Evolutionary conservation across 306 rosid species (phyloP).

Genomic region (Nissolia schottii): DNA sequence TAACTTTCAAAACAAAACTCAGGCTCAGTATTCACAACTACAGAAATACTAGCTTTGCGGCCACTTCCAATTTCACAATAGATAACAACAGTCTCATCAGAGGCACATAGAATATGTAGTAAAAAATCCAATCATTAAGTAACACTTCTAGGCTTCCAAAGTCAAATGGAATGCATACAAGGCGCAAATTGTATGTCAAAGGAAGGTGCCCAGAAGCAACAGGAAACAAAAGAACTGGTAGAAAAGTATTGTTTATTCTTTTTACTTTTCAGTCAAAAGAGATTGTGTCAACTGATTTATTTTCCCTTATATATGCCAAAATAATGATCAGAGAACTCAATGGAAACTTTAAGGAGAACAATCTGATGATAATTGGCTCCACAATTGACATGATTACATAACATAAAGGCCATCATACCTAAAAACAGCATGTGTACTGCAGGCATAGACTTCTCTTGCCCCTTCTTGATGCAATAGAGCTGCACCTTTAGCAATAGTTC

Average conservation of each 20-base stretch:
- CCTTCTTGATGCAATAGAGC: slow-evolving; percentile 94
- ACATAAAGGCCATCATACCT: slow-evolving; percentile 47
- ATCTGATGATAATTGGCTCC: neutral
- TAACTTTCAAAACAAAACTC: neutral
- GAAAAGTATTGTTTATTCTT: neutral
- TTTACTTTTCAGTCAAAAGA: neutral
- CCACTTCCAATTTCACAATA: neutral
- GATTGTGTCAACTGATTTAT: neutral
- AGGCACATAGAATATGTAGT: neutral
- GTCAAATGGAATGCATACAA: neutral
- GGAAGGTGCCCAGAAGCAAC: neutral
- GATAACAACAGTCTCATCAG: neutral
- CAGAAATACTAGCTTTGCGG: neutral
- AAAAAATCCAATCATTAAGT: neutral
- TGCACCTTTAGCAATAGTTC: slow-evolving; percentile 89
- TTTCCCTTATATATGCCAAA: neutral
- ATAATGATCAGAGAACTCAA: neutral
- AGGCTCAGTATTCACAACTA: neutral
- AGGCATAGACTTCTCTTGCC: slow-evolving; percentile 96
- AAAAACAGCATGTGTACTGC: slow-evolving; percentile 92
- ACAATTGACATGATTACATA: neutral
- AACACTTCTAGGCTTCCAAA: neutral
- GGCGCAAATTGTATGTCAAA: neutral
- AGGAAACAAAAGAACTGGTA: neutral
- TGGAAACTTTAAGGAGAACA: neutral